Evolutionary conservation across 805 yeast genomes (phyloP).

Genomic region (Candida namnaoensis): DNA sequence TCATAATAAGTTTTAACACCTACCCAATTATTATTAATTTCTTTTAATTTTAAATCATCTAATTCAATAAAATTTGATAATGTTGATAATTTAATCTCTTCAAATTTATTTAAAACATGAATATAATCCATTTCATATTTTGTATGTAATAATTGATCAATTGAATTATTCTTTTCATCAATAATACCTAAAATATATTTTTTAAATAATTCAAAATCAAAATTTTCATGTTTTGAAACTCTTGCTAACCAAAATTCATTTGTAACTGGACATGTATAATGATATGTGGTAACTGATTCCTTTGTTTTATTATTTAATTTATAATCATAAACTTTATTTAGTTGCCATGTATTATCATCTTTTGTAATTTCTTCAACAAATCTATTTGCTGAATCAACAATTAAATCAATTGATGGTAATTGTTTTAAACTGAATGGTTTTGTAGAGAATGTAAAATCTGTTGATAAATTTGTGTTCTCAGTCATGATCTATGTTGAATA

Average conservation of each 20-base stretch:
- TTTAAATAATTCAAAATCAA: conserved; percentile 17
- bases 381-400: conserved; percentile 14
- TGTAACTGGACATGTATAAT: conserved; percentile 10
- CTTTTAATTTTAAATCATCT: conserved; percentile 3
- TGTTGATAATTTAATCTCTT: conserved; percentile 12
- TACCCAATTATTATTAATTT: conserved; percentile 16
- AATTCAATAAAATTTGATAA: conserved; percentile 7
- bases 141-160: conserved; percentile 21
- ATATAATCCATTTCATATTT: conserved; percentile 24
- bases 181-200: conserved; percentile 21
- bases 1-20: conserved; percentile 25
- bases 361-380: conserved; percentile 14
- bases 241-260: conserved; percentile 27
- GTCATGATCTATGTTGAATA: too few relatives aligned
- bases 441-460: neutral
- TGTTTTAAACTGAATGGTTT: conserved; percentile 6
- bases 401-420: conserved; percentile 7
- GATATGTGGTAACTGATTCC: conserved; percentile 23
- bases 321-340: conserved; percentile 21
- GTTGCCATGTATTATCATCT: conserved; percentile 16
- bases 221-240: conserved; percentile 14
- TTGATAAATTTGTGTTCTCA: too few relatives aligned
- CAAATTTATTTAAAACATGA: conserved; percentile 21
- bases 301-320: conserved; percentile 15
- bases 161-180: conserved; percentile 6